Conservation (phyloP, 73 alveolate genomes). For the Symbiodinium natans region DNA sequence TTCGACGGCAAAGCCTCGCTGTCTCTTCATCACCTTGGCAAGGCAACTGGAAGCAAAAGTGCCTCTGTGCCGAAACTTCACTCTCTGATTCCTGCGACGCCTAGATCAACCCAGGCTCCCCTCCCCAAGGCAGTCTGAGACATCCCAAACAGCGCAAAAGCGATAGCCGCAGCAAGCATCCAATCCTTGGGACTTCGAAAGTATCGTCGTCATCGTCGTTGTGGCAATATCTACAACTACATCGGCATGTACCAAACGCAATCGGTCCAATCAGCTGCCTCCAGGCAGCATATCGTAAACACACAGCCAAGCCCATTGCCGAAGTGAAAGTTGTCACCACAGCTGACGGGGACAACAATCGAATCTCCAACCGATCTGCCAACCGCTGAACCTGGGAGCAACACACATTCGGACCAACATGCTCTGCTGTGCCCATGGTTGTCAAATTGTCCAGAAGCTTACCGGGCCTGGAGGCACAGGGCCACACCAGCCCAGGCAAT, state of each 20-base stretch:
- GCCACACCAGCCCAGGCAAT: conserved; percentile 64
- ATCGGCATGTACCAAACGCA: no score
- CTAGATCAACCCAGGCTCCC: not conserved
- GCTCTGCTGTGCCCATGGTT: not conserved
- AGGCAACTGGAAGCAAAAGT: not conserved
- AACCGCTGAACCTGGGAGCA: not conserved
- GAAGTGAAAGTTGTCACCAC: conserved; percentile 30
- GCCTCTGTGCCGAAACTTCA: no score
- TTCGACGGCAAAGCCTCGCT: conserved; percentile 6
- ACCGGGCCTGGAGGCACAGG: conserved; percentile 44
- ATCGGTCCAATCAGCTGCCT: not conserved
- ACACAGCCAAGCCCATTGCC: conserved; percentile 48
- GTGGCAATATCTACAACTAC: not conserved
- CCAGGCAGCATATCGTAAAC: conserved; percentile 21
- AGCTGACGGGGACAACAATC: not conserved
- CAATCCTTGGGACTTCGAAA: conserved; percentile 29
- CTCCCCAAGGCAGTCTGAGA: not conserved
- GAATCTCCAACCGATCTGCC: not conserved
- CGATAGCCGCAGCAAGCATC: conserved; percentile 44
- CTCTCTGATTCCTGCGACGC: no score
- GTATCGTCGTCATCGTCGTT: not conserved
- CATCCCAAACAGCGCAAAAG: conserved; percentile 40
- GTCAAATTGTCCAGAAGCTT: not conserved
- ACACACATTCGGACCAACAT: no score
- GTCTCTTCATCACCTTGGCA: not conserved